Evolutionary conservation across 176 grass and related monocot species (phyloP).

Genomic region (Coix lacrymajobi): DNA sequence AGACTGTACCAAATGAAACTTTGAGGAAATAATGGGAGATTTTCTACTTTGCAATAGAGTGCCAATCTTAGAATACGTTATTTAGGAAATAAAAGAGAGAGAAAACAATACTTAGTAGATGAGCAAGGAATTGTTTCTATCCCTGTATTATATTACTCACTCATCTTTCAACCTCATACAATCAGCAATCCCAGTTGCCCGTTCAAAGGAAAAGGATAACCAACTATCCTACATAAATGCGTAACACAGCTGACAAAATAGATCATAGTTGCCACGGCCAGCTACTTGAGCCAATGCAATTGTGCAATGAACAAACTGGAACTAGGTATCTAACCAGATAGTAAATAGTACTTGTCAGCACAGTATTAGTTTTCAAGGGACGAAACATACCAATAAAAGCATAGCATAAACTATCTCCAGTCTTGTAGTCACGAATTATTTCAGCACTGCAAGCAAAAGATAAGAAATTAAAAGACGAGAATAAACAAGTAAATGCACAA

Average conservation of each 20-base stretch:
- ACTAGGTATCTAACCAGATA: constrained; percentile 19
- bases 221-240: not conserved
- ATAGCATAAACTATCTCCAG: constrained; percentile 93
- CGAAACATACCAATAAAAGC: constrained; percentile 58
- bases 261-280: not conserved
- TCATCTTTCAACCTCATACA: not conserved
- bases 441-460: constrained; percentile 59
- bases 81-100: not conserved
- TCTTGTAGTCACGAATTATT: constrained; percentile 92
- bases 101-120: not conserved
- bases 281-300: not conserved
- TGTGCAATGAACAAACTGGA: constrained; percentile 1
- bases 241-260: not conserved
- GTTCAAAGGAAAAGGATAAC: not conserved
- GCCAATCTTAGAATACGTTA: not conserved
- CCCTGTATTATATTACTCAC: not conserved
- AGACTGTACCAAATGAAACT: not conserved
- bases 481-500: constrained; percentile 16
- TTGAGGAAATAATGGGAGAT: not conserved
- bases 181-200: not conserved
- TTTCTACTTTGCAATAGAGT: not conserved
- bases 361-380: not conserved
- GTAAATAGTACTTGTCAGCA: not conserved
- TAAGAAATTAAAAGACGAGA: constrained; percentile 10
- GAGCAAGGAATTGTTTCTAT: not conserved